Evolutionary conservation across 148 eudicot species (phyloP), one percentile per base, ranked within the genome.

Genomic region (Rhododendron henanense): DNA sequence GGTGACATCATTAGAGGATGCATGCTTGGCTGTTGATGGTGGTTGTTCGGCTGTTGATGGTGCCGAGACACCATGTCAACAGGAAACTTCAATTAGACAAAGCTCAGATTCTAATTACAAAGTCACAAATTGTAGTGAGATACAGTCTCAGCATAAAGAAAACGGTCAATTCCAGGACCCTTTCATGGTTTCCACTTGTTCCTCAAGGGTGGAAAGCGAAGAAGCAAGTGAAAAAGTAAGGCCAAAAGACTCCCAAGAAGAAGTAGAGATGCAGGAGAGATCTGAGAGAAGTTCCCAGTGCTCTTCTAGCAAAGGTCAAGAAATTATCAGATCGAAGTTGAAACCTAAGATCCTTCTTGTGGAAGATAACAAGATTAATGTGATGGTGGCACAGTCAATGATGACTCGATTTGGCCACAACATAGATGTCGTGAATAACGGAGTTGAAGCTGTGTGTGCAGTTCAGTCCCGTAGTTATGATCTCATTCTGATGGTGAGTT

Each of bases 391-490:
- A n/a, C 86, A 90, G 45, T 87, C 92, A 8, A 96, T 96, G 99
- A 95, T 96, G 99, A 94, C 88, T 80, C 96, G 85, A 84, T 77
- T 96, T 84, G 98, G 98, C 50, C 96, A 95, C 85, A 85, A 13
- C 75, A 93, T 96, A 83, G 93, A 92, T 51, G 94, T 96, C 5
- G 99, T 93, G 16, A 94, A 90, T 86, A 95, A 96, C 88, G 99
- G 99, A 81, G 93, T 89, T 4, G 99, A 96, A 90, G 99, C 99
- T 37, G 89, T 96, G 84, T 94, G 91, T 81, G 99, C 98, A 13
- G 94, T 96, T 90, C 96, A 92, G 73, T 55, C 87, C 84, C 86
- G 55, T 28, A 81, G 69, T 51, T 96, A 95, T 87, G 94, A 95
- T 88, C 94, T 96, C 85, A 85, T 96, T 87, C 91, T 96, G 81